Evolutionary conservation across 2,329 filamentous ascomycete species (phyloP), one percentile per base, ranked within the genome.

Genomic region (Cryoendolithus antarcticus): DNA sequence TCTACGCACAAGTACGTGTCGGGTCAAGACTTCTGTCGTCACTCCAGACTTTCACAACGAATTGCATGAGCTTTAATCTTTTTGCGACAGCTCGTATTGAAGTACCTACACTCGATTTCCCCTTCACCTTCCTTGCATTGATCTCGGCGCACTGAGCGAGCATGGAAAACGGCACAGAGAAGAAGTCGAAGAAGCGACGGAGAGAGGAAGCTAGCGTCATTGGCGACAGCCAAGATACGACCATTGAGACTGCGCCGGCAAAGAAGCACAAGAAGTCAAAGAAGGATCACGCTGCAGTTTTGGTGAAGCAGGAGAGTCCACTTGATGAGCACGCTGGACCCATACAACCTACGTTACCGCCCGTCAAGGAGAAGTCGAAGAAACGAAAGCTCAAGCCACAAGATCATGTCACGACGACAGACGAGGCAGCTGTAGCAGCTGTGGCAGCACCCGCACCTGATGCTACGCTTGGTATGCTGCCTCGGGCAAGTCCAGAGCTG

Each of bases 251-350:
- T 32, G 31, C 41, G 11, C 34, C 44, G 1, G 54, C 61, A 44
- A 52, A 59, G 40, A 62, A 59, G 45, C 53, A 53, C 44, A 61
- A 62, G 51, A 55, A 58, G 38, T 52, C 58, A 40, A 56, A 57
- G 44, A 47, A 51, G 44, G 42, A 43, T 15, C 41, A 38, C 11
- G 39, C 41, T 11, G 12, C 34, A 12, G 29, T 30, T 30, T 6
- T 21, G 19, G 38, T 40, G 43, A 50, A 42, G 32, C 46, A 24
- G 44, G 45, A 33, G 42, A 50, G 29, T 28, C 6, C 34, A 9
- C 34, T 32, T n/a, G 34, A 40, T 7, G 19, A 21, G 19, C 19
- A 21, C 19, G 19, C 19, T 21, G 19, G 19, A 21, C 15, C 34
- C 3, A 15, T 30, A 28, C n/a, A 40, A 29, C 12, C 21, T 9